A percentile compares a stretch with the other conserved stretches of the same genome.
Evolutionary conservation across 768 basidiomycete species (phyloP).

Genomic region (Rhodotorula sphaerocarpa): DNA sequence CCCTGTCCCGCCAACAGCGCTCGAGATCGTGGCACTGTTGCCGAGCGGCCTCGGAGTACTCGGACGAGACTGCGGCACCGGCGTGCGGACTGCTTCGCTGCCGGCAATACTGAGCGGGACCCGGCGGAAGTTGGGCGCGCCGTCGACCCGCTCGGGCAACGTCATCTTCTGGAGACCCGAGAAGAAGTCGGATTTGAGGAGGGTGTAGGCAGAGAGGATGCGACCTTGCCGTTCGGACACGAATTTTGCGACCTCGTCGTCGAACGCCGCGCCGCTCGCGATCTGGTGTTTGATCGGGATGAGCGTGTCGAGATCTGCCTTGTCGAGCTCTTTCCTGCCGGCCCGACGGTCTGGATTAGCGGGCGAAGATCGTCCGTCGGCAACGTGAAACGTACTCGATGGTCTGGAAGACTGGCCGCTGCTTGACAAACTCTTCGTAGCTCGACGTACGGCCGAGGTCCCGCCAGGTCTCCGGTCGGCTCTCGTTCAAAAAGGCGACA

Average conservation of each 20-base stretch:
- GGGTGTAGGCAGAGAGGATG: conserved; percentile 81
- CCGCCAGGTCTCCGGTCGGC: conserved; percentile 27
- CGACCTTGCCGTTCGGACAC: conserved; percentile 75
- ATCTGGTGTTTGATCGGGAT: conserved; percentile 58
- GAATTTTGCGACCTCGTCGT: conserved; percentile 77
- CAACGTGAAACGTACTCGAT: conserved; percentile 62
- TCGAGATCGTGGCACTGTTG: not conserved
- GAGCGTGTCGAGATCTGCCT: conserved; percentile 67
- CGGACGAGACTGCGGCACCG: not conserved
- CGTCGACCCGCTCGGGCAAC: conserved; percentile 90
- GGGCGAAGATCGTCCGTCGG: too few species aligned
- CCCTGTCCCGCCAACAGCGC: not conserved
- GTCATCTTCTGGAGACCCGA: conserved; percentile 84
- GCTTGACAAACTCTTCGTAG: conserved; percentile 73
- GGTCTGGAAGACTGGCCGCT: conserved; percentile 89
- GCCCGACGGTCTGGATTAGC: too few species aligned
- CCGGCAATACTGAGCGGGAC: conserved; percentile 51
- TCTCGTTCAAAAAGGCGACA: conserved; percentile 34
- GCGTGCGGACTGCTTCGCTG: not conserved
- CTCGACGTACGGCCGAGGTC: conserved; percentile 41
- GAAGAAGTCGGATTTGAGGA: conserved; percentile 92
- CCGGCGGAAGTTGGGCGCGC: conserved; percentile 85
- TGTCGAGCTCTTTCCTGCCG: conserved; percentile 65
- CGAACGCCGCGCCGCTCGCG: conserved; percentile 41
- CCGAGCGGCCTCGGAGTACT: not conserved